Evolutionary conservation across 305 asterid species (phyloP), one percentile per base, ranked within the genome.

Genomic region (Plantago coronopus): DNA sequence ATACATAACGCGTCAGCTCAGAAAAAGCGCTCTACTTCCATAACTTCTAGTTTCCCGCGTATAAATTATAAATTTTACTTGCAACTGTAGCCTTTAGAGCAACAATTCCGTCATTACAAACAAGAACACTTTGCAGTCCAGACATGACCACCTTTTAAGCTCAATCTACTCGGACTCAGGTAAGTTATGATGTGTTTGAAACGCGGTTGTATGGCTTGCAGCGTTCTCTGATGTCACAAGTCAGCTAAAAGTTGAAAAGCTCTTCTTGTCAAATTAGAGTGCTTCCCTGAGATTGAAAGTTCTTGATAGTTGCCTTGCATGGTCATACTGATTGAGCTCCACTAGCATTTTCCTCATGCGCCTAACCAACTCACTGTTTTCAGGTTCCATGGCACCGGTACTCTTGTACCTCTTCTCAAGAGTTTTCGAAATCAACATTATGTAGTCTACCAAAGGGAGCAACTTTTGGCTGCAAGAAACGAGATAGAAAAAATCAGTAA

Each of bases 201-300:
- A 27, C 7, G 40, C 9, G 1, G 9, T 31, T 4, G 1, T 3
- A 3, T 4, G 38, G 7, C 0, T 6, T 34, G 0, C 40, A 34
- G 5, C 40, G 8, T 6, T 34, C 40, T 34, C 9, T 6, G 40
- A 34, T 12, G 1, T 6, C 0, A 7, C 12, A 6, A 34, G 12
- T 1, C 40, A 9, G 12, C 54, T 29, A 19, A 21, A 51, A 47
- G 48, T 61, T 18, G 4, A 19, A 34, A 22, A 27, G 53, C 29
- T 31, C 40, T 17, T 9, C 25, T 1, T 6, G 12, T 34, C 43
- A 43, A 17, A 29, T 31, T 72, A 93, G 16, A 93, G 86, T 9
- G 99, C 99, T 77, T 93, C 99, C 78, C 85, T 89, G 71, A 93
- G 88, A 74, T 78, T 87, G 62, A 93, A 93, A 18, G 88, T 85